phyloP scores from a whole-genome alignment of 1,284 basidiomycete genomes.

The Apiotrichum gamsii region DNA sequence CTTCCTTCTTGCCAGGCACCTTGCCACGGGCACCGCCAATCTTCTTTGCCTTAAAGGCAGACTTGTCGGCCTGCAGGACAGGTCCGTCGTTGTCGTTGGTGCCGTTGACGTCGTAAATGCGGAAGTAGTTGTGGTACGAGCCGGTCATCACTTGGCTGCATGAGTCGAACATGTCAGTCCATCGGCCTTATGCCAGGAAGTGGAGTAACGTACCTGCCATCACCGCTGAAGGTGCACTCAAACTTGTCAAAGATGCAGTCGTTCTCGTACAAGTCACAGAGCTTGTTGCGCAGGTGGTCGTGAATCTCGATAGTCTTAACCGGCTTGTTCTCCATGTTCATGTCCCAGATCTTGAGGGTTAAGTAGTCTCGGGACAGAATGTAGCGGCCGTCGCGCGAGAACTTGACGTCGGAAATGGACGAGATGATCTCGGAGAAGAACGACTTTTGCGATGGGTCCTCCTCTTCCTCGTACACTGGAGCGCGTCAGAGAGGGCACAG shows the following conservation, averaged over 20 bases:
- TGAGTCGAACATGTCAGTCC: slow-evolving; percentile 6
- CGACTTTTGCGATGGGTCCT: slow-evolving; percentile 92
- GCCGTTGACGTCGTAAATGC: slow-evolving; percentile 93
- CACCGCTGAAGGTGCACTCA: slow-evolving; percentile 92
- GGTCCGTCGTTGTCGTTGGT: slow-evolving; percentile 80
- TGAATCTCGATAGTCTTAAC: slow-evolving; percentile 98
- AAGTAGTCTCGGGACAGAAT: slow-evolving; percentile 96
- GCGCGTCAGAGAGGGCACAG: slow-evolving; percentile 10
- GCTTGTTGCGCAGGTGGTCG: slow-evolving; percentile 92
- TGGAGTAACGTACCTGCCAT: slow-evolving; percentile 69
- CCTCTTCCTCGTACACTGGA: slow-evolving; percentile 98
- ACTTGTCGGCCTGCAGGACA: slow-evolving; percentile 98
- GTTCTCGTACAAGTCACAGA: slow-evolving; percentile 99
- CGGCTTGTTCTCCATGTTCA: slow-evolving; percentile 97
- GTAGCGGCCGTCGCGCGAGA: slow-evolving; percentile 93
- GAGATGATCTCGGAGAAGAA: slow-evolving; percentile 99
- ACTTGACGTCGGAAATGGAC: slow-evolving; percentile 99
- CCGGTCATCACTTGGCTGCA: slow-evolving; percentile 86
- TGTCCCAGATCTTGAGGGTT: slow-evolving; percentile 98
- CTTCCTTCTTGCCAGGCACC: slow-evolving; percentile 68
- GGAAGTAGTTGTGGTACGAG: slow-evolving; percentile 99
- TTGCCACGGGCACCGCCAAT: slow-evolving; percentile 75
- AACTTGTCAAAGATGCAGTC: slow-evolving; percentile 99
- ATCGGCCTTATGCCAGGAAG: not conserved
- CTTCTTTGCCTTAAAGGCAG: slow-evolving; percentile 99